A percentile compares a stretch with the other conserved stretches of the same genome.
These are phyloP conservation scores for Areca catechu DNA, from an alignment of 176 grass and related monocot species.

Conservation along the genomic window DNA sequence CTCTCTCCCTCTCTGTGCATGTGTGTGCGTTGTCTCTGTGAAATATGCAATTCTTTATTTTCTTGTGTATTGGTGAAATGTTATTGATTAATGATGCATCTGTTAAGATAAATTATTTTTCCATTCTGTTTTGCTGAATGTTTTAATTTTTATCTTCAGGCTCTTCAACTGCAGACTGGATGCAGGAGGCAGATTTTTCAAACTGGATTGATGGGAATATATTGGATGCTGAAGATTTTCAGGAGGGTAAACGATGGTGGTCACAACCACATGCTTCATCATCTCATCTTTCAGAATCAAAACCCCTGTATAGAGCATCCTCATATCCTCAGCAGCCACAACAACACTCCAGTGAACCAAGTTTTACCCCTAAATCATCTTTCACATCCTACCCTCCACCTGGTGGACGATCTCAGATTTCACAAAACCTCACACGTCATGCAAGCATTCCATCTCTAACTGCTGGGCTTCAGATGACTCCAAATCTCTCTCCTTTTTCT, in stretches of 20 bases:
- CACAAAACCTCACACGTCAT: slow-evolving; percentile 78
- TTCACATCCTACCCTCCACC: slow-evolving; percentile 57
- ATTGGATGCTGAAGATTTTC: slow-evolving; percentile 51
- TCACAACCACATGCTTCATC: slow-evolving; percentile 41
- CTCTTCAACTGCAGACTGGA: slow-evolving; percentile 87
- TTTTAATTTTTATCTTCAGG: slow-evolving; percentile 41
- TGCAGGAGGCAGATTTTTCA: slow-evolving; percentile 51
- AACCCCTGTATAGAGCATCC: slow-evolving; percentile 66
- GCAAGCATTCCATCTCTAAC: slow-evolving; percentile 78
- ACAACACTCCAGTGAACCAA: slow-evolving; percentile 64
- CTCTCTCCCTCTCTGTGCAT: too few species aligned
- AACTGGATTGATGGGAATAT: slow-evolving; percentile 65
- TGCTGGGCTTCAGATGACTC: slow-evolving; percentile 55
- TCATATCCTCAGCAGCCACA: slow-evolving; percentile 71
- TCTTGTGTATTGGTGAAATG: too few species aligned
- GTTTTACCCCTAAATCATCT: slow-evolving; percentile 43
- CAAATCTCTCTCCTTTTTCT: slow-evolving; percentile 42
- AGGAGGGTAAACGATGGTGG: slow-evolving; percentile 79
- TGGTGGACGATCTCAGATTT: slow-evolving; percentile 34
- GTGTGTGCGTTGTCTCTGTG: too few species aligned
- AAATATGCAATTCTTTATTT: too few species aligned
- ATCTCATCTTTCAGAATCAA: slow-evolving; percentile 42
- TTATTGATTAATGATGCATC: not conserved
- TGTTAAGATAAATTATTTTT: not conserved
- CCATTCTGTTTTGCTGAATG: slow-evolving; percentile 11